These are phyloP conservation scores for Suillus luteus DNA, from an alignment of 768 basidiomycete genomes.

Conservation along the genomic window DNA sequence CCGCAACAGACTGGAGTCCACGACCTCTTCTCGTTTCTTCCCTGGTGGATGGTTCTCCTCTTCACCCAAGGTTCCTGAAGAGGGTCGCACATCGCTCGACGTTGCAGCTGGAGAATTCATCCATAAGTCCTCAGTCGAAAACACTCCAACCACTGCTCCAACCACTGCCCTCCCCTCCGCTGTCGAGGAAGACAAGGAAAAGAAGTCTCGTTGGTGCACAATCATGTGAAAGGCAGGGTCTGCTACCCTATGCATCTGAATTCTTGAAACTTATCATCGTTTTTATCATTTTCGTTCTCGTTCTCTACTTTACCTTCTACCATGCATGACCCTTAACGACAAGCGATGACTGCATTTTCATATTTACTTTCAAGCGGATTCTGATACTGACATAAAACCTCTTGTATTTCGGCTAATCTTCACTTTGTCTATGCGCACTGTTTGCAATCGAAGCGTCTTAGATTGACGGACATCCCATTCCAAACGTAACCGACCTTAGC, in stretches of 20 bases:
- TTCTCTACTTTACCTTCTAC: slow-evolving; percentile 1
- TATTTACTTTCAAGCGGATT: slow-evolving; percentile 11
- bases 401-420: slow-evolving; percentile 12
- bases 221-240: slow-evolving; percentile 16
- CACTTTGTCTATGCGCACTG: not conserved
- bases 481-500: slow-evolving; percentile 28
- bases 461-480: too few relatives aligned
- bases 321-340: slow-evolving; percentile 7
- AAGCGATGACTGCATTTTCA: slow-evolving; percentile 10
- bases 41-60: slow-evolving; percentile 53
- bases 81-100: slow-evolving; percentile 51
- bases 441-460: not conserved
- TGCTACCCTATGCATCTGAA: slow-evolving; percentile 18
- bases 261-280: slow-evolving; percentile 7
- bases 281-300: slow-evolving; percentile 8
- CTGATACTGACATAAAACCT: slow-evolving; percentile 4
- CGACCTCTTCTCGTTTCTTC: slow-evolving; percentile 58
- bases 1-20: slow-evolving; percentile 50
- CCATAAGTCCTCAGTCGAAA: slow-evolving; percentile 12
- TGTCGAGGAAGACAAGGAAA: slow-evolving; percentile 17
- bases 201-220: slow-evolving; percentile 21
- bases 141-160: slow-evolving; percentile 12
- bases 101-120: slow-evolving; percentile 51
- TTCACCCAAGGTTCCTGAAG: slow-evolving; percentile 39
- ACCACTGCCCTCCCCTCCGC: slow-evolving; percentile 13